Base-by-base conservation (phyloP, 495 filamentous ascomycete genomes). In the Xylaria venustula region DNA sequence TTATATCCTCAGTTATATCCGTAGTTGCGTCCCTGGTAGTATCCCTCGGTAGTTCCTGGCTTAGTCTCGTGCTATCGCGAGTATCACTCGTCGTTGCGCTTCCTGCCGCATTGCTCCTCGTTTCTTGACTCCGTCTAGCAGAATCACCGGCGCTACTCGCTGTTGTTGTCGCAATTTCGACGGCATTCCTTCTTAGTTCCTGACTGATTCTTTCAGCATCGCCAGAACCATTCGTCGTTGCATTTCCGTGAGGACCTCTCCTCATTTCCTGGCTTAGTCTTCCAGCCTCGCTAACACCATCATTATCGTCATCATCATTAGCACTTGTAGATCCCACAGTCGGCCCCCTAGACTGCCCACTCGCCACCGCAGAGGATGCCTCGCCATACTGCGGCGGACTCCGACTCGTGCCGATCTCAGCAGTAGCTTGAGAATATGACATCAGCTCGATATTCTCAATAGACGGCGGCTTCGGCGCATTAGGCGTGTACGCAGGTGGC, bases 401-500 rank as follows among this genome's bases (percentile, higher is more conserved):
- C 32, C 60, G 61, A 47, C 58, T 54, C 49, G 62, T 63, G 8
- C 66, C 62, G 5, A 58, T 51, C 9, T 58, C 59, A 3, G 62
- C 61, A 15, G 28, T 55, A 17, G 62, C 54, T 22, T 46, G 42
- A 8, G 49, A 54, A 23, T 60, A 49, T 25, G 68, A 46, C 19
- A 45, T 17, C 3, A 57, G 26, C 45, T 66, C 60, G 41, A 65
- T 36, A 71, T 63, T 49, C 66, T 67, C 68, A 8, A 34, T 47
- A 17, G 65, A 63, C 11, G 67, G 58, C 32, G 61, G 68, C 52
- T 70, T 70, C 28, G 64, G 65, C 28, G 65, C 47, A 19, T n/a
- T 40, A 3, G 71, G 58, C 9, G 65, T 69, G 57, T 86, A 86
- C 1, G 83, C 82, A 36, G 83, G 83, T 25, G 83, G 83, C 12